These are phyloP conservation scores for Fimicolochytrium jonesii DNA, from an alignment of 192 early-diverging fungal species.

Conservation along the genomic window DNA sequence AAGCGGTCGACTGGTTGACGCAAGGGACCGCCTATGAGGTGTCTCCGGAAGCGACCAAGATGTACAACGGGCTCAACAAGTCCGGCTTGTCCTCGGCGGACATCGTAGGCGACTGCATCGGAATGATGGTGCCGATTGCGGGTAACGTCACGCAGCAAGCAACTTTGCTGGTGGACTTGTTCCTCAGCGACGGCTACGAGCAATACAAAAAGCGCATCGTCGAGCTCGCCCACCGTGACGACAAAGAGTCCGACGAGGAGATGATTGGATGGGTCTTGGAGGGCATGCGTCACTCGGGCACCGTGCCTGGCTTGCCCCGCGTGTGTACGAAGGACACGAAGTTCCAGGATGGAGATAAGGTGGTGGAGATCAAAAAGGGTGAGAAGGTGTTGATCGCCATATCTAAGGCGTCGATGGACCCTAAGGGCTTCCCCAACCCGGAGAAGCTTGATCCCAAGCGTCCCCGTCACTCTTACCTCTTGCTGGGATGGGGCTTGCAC, in stretches of 20 bases:
- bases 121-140: neutral
- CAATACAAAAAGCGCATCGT: slow-evolving; percentile 3
- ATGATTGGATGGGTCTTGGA: slow-evolving; percentile 4
- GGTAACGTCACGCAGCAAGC: slow-evolving; percentile 8
- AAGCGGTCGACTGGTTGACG: neutral
- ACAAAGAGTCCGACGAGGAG: neutral
- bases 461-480: neutral
- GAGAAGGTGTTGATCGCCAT: neutral
- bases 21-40: neutral
- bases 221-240: neutral
- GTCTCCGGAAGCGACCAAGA: neutral
- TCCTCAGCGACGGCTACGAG: slow-evolving; percentile 2
- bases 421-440: slow-evolving; percentile 5
- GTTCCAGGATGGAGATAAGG: neutral
- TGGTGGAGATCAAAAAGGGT: neutral
- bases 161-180: neutral
- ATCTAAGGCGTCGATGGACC: slow-evolving; percentile 4
- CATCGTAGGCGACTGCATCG: neutral
- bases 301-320: neutral
- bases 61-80: slow-evolving; percentile 2
- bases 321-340: neutral
- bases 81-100: neutral
- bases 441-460: slow-evolving; percentile 4
- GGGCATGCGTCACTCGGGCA: neutral
- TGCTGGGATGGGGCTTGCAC: neutral